Evolutionary conservation across 2,329 filamentous ascomycete genomes (phyloP), one percentile per base, ranked within the genome.

Genomic region (Plenodomus tracheiphilus): DNA sequence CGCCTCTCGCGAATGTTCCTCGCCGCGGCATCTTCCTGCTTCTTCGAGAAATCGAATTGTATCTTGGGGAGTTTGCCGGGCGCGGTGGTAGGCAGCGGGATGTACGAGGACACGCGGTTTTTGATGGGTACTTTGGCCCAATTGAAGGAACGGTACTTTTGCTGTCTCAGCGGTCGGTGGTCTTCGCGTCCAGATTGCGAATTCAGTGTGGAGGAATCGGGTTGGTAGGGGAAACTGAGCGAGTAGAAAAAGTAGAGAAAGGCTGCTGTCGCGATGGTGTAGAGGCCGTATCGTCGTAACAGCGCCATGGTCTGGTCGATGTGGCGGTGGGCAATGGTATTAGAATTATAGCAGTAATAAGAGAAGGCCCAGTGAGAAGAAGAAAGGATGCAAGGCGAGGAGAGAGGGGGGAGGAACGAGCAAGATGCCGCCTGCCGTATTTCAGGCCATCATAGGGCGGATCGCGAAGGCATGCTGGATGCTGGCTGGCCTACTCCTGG

Each of bases 71-170:
- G 67, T 39, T 64, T 57, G 13, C 56, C 58, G 1, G 74, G 72
- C 19, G 65, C 60, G 15, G 59, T 70, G 3, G 65, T 70, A 9
- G 77, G 76, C 20, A 79, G 52, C 11, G 65, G 58, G 7, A 62
- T 68, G 35, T 73, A 53, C 8, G 61, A 59, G 18, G 65, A 55
- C 39, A 77, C 66, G 9, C 73, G 74, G 54, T 77, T 71, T 32
- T 71, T 66, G n/a, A 74, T 58, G 2, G 70, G 65, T 2, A 77
- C 62, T 21, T 69, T 63, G 17, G 60, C 63, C 77, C 77, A 79
- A 28, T 74, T 58, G 50, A 75, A 65, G 1, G 54, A 56, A 13
- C 61, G 56, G 43, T 49, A 56, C 9, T 53, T 41, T 28, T 51
- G 48, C 16, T 49, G 37, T 39, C 30, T 35, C 13, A 46, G 39